Evolutionary conservation across 2,329 filamentous ascomycete genomes (phyloP).

Genomic region (Aspergillus udagawae): DNA sequence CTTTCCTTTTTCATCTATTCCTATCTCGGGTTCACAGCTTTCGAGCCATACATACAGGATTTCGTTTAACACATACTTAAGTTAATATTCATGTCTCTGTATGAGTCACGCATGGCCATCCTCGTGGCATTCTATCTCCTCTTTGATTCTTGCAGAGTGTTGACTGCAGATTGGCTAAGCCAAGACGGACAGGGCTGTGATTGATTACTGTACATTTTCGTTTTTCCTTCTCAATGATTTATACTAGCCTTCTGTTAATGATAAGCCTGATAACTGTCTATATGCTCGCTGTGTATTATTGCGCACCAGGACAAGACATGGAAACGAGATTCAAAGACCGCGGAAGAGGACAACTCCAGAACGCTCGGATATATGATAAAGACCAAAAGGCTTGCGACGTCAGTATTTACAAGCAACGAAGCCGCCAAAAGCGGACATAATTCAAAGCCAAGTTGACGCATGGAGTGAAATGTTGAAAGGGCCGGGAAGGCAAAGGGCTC

Average conservation of each 20-base stretch:
- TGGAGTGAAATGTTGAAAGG: neutral
- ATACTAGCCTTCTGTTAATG: neutral
- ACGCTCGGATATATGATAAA: neutral
- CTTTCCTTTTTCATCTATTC: neutral
- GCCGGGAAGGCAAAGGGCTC: neutral
- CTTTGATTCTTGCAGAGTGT: neutral
- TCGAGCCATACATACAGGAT: constrained; percentile 1
- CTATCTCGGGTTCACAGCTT: neutral
- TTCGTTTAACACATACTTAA: neutral
- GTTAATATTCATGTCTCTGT: neutral
- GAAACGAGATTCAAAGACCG: neutral
- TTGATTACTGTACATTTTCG: neutral
- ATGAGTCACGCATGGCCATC: neutral
- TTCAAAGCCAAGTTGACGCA: neutral
- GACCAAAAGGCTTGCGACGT: neutral
- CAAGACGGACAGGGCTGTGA: neutral
- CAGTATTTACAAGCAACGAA: neutral
- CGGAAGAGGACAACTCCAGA: neutral
- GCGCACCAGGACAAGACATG: neutral
- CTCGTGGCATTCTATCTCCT: neutral
- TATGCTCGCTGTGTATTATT: neutral
- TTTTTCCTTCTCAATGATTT: neutral
- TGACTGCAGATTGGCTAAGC: neutral
- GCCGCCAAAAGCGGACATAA: neutral
- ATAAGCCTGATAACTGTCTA: neutral